phyloP scores from a whole-genome alignment of 805 yeast genomes.

The Metschnikowia picachoensis region DNA sequence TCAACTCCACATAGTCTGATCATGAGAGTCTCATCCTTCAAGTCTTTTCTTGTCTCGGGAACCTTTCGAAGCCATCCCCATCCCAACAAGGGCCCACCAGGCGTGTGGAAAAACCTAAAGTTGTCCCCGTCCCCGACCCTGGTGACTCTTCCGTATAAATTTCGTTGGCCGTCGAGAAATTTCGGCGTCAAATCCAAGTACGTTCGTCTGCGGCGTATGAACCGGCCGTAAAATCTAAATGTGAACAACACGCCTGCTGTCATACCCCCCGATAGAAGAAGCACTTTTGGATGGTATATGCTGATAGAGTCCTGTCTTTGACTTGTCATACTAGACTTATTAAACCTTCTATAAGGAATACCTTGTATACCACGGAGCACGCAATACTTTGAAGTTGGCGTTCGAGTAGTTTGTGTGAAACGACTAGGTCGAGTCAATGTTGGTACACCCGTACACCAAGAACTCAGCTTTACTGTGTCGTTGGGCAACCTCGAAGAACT shows the following conservation, averaged over 20 bases:
- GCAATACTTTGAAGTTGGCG: too few relatives aligned
- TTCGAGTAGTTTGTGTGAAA: too few relatives aligned
- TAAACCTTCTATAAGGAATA: too few relatives aligned
- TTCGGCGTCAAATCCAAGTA: constrained; percentile 38
- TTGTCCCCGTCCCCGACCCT: constrained; percentile 96
- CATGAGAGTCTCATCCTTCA: constrained; percentile 67
- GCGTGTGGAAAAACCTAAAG: constrained; percentile 87
- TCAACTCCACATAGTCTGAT: constrained; percentile 89
- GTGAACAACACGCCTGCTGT: constrained; percentile 27
- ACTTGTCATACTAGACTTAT: too few relatives aligned
- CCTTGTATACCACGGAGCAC: too few relatives aligned
- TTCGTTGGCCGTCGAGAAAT: constrained; percentile 26
- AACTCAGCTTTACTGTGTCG: too few relatives aligned
- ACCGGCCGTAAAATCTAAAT: constrained; percentile 30
- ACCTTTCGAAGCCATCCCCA: constrained; percentile 86
- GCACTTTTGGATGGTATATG: constrained; percentile 36
- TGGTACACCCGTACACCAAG: too few relatives aligned
- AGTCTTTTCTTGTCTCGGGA: constrained; percentile 48
- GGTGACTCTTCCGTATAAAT: constrained; percentile 66
- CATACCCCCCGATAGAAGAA: constrained; percentile 35
- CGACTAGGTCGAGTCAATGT: too few relatives aligned
- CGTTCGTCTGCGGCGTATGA: constrained; percentile 30
- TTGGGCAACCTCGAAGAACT: too few relatives aligned
- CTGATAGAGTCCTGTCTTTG: constrained; percentile 4
- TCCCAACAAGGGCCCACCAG: constrained; percentile 83